Conservation (phyloP, 345 rosid species). For the Acer saccharum region DNA sequence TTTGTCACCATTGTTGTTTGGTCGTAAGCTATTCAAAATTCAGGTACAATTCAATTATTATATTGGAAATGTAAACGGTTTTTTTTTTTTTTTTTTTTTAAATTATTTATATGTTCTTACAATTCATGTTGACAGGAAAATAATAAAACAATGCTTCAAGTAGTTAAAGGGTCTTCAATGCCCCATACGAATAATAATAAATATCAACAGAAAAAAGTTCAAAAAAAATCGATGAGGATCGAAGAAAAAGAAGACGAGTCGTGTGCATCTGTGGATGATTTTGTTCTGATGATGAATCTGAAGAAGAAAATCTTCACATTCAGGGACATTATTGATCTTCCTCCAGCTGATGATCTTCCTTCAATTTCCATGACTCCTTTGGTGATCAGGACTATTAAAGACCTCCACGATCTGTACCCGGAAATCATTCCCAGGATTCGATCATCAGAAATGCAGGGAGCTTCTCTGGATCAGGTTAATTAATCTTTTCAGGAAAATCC, state of each 20-base stretch:
- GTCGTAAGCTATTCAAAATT: constrained; percentile 41
- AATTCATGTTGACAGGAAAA: neutral
- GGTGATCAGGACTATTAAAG: constrained; percentile 61
- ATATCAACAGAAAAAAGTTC: constrained; percentile 29
- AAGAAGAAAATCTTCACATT: constrained; percentile 62
- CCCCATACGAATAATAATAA: constrained; percentile 21
- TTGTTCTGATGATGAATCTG: constrained; percentile 62
- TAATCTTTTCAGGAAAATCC: neutral
- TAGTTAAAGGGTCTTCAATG: constrained; percentile 29
- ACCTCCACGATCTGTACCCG: constrained; percentile 65
- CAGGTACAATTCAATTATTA: constrained; percentile 33
- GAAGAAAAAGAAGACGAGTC: constrained; percentile 22
- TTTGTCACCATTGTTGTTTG: constrained; percentile 41
- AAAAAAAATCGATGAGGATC: constrained; percentile 27
- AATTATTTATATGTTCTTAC: neutral
- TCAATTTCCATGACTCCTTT: constrained; percentile 48
- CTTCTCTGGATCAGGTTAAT: constrained; percentile 53
- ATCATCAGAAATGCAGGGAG: constrained; percentile 44
- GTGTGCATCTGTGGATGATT: constrained; percentile 36
- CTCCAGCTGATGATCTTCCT: constrained; percentile 37
- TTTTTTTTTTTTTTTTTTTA: neutral
- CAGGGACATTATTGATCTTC: constrained; percentile 71
- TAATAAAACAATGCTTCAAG: constrained; percentile 22
- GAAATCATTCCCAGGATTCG: constrained; percentile 48
- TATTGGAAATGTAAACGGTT: neutral